phyloP scores from a whole-genome alignment of 805 yeast species.

The Nakazawaea anatomiae region DNA sequence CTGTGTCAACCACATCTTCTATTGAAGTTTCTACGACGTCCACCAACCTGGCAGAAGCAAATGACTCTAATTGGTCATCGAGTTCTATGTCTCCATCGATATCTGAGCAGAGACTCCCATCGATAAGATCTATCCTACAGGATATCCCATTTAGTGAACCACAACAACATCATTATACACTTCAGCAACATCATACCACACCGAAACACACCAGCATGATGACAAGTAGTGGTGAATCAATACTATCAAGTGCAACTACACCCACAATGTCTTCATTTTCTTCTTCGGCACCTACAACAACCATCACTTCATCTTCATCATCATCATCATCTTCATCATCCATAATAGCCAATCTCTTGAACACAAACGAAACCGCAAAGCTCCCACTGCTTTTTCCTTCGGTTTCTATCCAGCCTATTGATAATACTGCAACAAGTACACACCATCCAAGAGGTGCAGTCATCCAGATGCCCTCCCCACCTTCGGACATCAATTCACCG shows the following conservation, averaged over 20 bases:
- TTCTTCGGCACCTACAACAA: too few relatives aligned
- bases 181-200: too few relatives aligned
- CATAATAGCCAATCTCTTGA: background rate
- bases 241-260: too few relatives aligned
- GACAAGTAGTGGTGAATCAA: too few relatives aligned
- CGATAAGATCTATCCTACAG: constrained; percentile 3
- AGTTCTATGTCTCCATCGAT: background rate
- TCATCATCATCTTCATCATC: background rate
- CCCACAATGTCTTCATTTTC: too few relatives aligned
- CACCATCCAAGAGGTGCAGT: background rate
- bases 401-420: background rate
- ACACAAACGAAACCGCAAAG: background rate
- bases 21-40: background rate
- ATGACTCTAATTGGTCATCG: background rate
- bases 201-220: too few relatives aligned
- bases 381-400: constrained; percentile 6
- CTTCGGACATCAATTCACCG: background rate
- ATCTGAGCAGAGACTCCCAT: background rate
- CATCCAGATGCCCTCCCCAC: background rate
- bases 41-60: background rate
- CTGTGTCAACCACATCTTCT: background rate
- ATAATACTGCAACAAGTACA: background rate
- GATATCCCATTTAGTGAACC: background rate
- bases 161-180: background rate
- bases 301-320: background rate